Evolutionary conservation across 2,329 filamentous ascomycete species (phyloP).

Genomic region (Colletotrichum simmondsii): DNA sequence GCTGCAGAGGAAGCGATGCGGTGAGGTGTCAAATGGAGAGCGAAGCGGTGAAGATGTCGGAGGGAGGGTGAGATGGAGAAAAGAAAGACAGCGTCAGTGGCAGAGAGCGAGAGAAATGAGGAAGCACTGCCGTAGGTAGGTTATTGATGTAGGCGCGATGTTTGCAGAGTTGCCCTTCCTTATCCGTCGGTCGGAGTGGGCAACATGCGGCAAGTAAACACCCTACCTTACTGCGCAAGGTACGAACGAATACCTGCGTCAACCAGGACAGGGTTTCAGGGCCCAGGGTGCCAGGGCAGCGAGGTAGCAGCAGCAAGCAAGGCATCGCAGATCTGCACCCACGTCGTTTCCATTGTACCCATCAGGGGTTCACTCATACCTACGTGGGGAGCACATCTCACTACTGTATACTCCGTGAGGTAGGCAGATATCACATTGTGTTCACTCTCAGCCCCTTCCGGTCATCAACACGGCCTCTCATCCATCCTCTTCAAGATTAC

Average conservation of each 20-base stretch:
- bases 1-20: not conserved
- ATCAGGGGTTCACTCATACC: not conserved
- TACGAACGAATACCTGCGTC: not conserved
- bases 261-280: not conserved
- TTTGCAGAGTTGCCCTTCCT: slow-evolving; percentile 14
- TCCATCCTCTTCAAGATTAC: no score
- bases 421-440: not conserved
- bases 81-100: not conserved
- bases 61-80: not conserved
- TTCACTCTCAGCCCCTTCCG: not conserved
- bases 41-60: slow-evolving; percentile 22
- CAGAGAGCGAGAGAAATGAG: not conserved
- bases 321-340: not conserved
- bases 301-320: not conserved
- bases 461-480: not conserved
- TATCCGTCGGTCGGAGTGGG: slow-evolving; percentile 18
- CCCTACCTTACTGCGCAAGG: no score
- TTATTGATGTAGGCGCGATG: slow-evolving; percentile 16
- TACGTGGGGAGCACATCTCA: no score
- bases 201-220: not conserved
- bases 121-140: not conserved
- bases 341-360: not conserved
- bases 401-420: no score
- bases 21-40: slow-evolving; percentile 11
- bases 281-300: not conserved